Evolutionary conservation across 768 basidiomycete genomes (phyloP).

Genomic region (Collybia sp.): DNA sequence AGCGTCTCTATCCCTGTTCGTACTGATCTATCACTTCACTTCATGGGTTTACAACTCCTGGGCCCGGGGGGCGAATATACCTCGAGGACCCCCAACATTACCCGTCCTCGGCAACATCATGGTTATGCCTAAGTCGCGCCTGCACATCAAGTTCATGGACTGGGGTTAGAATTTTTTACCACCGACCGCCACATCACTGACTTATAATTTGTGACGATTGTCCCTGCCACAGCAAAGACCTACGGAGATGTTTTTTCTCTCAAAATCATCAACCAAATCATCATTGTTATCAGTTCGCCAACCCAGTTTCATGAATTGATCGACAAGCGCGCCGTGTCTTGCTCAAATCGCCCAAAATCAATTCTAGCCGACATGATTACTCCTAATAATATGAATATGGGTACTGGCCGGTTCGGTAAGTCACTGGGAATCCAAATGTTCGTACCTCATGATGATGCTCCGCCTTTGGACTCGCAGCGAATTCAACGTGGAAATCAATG

Average conservation of each 20-base stretch:
- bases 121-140: slow-evolving; percentile 12
- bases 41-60: background rate
- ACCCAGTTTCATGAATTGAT: slow-evolving; percentile 15
- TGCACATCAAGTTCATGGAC: slow-evolving; percentile 15
- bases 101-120: slow-evolving; percentile 18
- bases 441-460: too few species aligned
- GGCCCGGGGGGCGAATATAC: slow-evolving; percentile 9
- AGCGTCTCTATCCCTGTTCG: too few species aligned
- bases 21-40: too few species aligned
- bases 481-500: slow-evolving; percentile 12
- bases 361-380: slow-evolving; percentile 12
- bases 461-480: too few species aligned
- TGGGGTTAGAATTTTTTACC: slow-evolving; percentile 7
- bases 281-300: slow-evolving; percentile 17
- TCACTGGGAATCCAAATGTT: too few species aligned
- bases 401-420: too few species aligned
- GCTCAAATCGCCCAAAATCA: slow-evolving; percentile 12
- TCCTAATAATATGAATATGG: too few species aligned
- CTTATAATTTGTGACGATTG: background rate
- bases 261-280: slow-evolving; percentile 14
- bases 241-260: slow-evolving; percentile 16
- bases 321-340: slow-evolving; percentile 14
- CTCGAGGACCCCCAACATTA: slow-evolving; percentile 17
- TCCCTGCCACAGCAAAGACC: slow-evolving; percentile 5
- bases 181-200: background rate